Evolutionary conservation across 192 early-diverging fungal genomes (phyloP).

Genomic region (Umbelopsis sp.): DNA sequence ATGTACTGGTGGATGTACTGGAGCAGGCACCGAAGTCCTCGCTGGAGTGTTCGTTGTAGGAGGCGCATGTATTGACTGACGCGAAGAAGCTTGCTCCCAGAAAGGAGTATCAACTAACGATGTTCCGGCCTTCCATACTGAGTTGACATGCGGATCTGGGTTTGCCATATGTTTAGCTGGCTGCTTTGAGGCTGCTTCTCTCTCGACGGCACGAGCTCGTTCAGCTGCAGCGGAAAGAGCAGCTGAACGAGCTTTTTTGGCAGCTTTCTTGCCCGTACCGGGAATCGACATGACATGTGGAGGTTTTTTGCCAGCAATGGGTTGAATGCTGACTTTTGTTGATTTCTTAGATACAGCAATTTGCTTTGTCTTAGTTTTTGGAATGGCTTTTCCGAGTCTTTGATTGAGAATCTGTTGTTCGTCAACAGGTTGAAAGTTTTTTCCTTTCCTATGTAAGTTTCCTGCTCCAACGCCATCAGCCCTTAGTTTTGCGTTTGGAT

Average conservation of each 20-base stretch:
- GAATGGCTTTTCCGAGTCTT: constrained; percentile 22
- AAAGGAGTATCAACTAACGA: constrained; percentile 25
- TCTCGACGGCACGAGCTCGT: constrained; percentile 5
- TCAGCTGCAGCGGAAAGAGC: background rate
- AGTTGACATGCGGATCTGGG: background rate
- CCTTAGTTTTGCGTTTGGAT: constrained; percentile 31
- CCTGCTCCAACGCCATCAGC: constrained; percentile 32
- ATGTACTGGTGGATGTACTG: no score
- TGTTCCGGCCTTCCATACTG: background rate
- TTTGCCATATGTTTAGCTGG: background rate
- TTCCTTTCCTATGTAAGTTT: constrained; percentile 37
- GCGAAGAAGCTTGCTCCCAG: constrained; percentile 30
- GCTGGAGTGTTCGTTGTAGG: background rate
- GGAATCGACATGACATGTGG: background rate
- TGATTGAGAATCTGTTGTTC: constrained; percentile 36
- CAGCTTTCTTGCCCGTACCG: background rate
- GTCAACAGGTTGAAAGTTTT: constrained; percentile 38
- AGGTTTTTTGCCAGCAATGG: constrained; percentile 10
- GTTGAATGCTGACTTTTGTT: background rate
- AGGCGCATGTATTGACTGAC: background rate
- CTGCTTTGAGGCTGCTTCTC: background rate
- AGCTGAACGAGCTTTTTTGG: constrained; percentile 7
- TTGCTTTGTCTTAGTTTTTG: constrained; percentile 26
- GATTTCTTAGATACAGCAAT: constrained; percentile 3
- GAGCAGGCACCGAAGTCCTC: background rate